These are phyloP conservation scores for Geoglossum glabrum DNA, from an alignment of 495 filamentous ascomycete species.

Conservation along the genomic window DNA sequence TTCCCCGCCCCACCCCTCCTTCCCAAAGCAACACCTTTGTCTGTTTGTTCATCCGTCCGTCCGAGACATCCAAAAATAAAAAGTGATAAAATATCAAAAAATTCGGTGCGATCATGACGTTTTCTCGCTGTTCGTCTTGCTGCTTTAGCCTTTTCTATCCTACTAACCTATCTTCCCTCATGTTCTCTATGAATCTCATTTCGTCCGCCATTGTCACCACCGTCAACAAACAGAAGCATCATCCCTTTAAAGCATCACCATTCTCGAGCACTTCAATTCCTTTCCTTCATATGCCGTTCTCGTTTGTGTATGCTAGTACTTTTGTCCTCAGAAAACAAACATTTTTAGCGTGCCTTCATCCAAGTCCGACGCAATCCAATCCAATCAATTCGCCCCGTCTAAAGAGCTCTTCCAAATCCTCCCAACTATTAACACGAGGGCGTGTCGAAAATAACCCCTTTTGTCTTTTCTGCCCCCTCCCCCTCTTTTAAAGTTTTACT, in stretches of 20 bases:
- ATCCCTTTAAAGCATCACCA: neutral
- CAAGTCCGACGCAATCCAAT: neutral
- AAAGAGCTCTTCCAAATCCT: too few relatives aligned
- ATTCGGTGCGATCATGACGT: neutral
- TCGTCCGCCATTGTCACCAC: neutral
- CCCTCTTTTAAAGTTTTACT: too few relatives aligned
- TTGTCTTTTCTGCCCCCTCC: too few relatives aligned
- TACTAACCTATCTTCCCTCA: neutral
- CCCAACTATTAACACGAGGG: too few relatives aligned
- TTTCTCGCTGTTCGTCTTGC: neutral
- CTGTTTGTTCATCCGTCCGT: neutral
- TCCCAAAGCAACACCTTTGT: neutral
- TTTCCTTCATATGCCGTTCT: neutral
- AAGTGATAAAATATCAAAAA: neutral
- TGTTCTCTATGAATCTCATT: neutral
- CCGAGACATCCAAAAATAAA: neutral
- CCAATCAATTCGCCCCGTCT: too few relatives aligned
- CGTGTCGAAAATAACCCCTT: too few relatives aligned
- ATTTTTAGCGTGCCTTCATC: neutral
- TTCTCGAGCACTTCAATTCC: neutral
- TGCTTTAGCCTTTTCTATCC: neutral
- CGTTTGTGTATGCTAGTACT: slow-evolving; percentile 1
- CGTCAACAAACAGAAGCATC: neutral
- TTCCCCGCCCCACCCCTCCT: neutral
- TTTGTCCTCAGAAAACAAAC: neutral